A percentile compares a stretch with the other conserved stretches of the same genome.
Conservation (phyloP, 2,329 filamentous ascomycete genomes). For the Mollisiaceae sp. region DNA sequence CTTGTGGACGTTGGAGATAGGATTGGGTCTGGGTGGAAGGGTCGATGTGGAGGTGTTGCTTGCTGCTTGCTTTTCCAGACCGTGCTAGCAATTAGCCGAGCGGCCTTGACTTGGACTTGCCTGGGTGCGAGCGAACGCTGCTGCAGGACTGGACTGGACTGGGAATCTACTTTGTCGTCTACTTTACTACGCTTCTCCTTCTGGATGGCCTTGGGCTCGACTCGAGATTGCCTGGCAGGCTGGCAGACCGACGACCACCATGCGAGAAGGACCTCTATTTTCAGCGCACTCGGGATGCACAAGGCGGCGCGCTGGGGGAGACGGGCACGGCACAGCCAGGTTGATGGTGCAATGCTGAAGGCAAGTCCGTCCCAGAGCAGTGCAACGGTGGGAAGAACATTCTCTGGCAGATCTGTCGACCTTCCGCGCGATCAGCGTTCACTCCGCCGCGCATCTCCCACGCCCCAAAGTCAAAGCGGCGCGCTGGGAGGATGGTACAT, state of each 20-base stretch:
- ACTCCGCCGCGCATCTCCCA: conserved; percentile 1
- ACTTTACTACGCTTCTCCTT: no score
- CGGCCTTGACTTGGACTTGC: not conserved
- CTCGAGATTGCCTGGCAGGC: no score
- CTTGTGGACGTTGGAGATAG: conserved; percentile 2
- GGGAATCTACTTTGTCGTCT: no score
- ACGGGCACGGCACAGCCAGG: not conserved
- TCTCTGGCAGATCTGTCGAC: conserved; percentile 1
- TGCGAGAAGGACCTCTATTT: no score
- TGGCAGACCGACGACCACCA: no score
- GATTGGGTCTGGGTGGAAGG: conserved; percentile 2
- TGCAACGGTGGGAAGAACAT: conserved; percentile 4
- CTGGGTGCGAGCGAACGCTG: no score
- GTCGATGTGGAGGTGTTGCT: conserved; percentile 10
- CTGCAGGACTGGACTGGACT: no score
- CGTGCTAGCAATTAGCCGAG: not conserved
- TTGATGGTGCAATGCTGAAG: not conserved
- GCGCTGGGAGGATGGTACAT: no score
- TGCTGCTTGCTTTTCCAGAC: conserved; percentile 2
- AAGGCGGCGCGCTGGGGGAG: no score
- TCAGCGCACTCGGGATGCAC: no score
- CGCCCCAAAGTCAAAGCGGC: conserved; percentile 6
- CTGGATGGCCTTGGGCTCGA: no score
- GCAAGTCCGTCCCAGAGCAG: not conserved
- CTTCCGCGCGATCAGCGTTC: conserved; percentile 1